phyloP scores from a whole-genome alignment of 1,284 basidiomycete species.

The Ganoderma boninense region DNA sequence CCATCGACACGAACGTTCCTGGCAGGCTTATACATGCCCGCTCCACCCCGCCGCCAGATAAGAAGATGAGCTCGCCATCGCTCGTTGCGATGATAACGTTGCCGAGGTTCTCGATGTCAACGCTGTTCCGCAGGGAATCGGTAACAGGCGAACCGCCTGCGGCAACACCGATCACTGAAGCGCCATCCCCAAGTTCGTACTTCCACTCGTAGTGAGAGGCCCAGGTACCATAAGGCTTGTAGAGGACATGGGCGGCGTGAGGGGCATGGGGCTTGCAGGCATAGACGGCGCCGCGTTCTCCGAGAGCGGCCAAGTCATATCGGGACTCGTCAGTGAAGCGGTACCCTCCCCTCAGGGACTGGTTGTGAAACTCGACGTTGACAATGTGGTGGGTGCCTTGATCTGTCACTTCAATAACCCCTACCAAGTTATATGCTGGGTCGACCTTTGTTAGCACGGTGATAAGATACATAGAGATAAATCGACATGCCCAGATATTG shows the following conservation, averaged over 20 bases:
- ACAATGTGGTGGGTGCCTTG: constrained; percentile 93
- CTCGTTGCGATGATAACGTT: constrained; percentile 89
- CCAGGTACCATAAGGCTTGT: constrained; percentile 88
- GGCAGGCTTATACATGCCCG: constrained; percentile 86
- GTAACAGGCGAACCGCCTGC: constrained; percentile 69
- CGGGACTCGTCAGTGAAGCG: too few species aligned
- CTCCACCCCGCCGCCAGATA: constrained; percentile 91
- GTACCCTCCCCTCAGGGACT: constrained; percentile 79
- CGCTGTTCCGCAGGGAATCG: constrained; percentile 45
- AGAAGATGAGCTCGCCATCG: too few species aligned
- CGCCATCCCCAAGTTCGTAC: constrained; percentile 75
- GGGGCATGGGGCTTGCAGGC: constrained; percentile 76
- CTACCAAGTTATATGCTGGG: constrained; percentile 93
- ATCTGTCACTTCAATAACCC: constrained; percentile 93
- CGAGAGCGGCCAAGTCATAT: too few species aligned
- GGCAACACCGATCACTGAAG: constrained; percentile 80
- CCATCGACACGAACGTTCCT: constrained; percentile 91
- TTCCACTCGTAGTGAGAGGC: constrained; percentile 86
- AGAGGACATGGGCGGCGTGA: constrained; percentile 77
- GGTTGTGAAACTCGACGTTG: constrained; percentile 95
- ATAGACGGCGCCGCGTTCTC: constrained; percentile 88
- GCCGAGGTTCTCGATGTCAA: constrained; percentile 75
- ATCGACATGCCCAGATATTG: constrained; percentile 82
- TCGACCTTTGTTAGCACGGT: not conserved
- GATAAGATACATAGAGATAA: too few species aligned